A percentile compares a stretch with the other conserved stretches of the same genome.
phyloP scores from a whole-genome alignment of 352 stramenopile genomes.

The Globisporangium apiculatum region DNA sequence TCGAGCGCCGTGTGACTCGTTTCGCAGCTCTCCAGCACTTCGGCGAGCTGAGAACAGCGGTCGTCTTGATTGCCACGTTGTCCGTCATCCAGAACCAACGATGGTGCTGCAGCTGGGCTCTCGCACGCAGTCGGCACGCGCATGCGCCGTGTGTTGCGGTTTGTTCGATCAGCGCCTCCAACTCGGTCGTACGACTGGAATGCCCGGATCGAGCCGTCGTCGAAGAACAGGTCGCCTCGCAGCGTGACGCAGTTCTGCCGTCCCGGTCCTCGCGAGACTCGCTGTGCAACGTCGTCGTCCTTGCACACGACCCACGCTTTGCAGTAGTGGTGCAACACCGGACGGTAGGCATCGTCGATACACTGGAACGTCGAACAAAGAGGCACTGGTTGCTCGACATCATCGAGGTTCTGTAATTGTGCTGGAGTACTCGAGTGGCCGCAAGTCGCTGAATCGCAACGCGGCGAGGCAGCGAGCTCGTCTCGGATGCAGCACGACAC shows the following conservation, averaged over 20 bases:
- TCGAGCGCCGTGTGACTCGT: background rate
- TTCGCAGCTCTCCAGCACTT: background rate
- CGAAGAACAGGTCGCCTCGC: constrained; percentile 20
- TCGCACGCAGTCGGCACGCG: background rate
- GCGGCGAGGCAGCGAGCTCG: constrained; percentile 8
- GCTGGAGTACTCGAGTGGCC: background rate
- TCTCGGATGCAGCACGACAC: constrained; percentile 21
- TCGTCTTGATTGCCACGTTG: background rate
- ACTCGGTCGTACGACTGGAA: constrained; percentile 3
- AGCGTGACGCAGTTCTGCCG: constrained; percentile 16
- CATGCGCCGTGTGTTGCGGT: background rate
- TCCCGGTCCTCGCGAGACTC: background rate
- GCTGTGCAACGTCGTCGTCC: constrained; percentile 10
- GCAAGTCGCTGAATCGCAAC: background rate
- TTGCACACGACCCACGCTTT: constrained; percentile 16
- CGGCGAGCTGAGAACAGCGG: background rate
- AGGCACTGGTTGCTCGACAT: constrained; percentile 4
- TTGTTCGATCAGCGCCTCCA: background rate
- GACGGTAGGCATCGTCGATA: constrained; percentile 5
- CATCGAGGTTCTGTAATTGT: background rate
- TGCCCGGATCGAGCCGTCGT: constrained; percentile 22
- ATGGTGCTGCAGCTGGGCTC: background rate
- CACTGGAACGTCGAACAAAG: constrained; percentile 15
- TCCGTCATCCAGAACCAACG: background rate
- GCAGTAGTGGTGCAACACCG: constrained; percentile 16